Conservation (phyloP, 371 early-diverging fungal species). For the Saksenaea vasiformis region DNA sequence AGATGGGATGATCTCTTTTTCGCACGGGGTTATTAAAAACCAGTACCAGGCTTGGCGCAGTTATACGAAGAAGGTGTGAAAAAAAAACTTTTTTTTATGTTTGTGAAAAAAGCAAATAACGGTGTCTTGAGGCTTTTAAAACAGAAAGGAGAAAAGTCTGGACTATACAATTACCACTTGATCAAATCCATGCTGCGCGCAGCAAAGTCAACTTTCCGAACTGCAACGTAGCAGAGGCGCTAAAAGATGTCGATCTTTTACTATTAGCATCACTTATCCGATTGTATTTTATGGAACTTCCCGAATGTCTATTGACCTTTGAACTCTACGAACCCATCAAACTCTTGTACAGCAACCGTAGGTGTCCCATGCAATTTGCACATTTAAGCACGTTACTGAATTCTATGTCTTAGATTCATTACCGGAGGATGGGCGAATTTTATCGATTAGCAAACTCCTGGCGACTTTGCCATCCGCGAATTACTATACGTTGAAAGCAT, state of each 20-base stretch:
- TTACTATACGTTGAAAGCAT: constrained; percentile 50
- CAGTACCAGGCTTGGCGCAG: background rate
- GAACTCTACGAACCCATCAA: constrained; percentile 78
- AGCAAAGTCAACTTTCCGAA: constrained; percentile 53
- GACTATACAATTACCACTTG: constrained; percentile 60
- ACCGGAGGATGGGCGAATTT: constrained; percentile 41
- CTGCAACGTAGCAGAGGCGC: constrained; percentile 41
- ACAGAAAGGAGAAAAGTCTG: constrained; percentile 49
- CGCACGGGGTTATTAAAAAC: too few species aligned
- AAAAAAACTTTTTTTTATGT: background rate
- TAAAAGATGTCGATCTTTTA: constrained; percentile 59
- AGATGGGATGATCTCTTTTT: constrained; percentile 9
- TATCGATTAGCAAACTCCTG: constrained; percentile 52
- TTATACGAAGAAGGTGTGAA: constrained; percentile 1
- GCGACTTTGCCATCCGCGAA: constrained; percentile 54
- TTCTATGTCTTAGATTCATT: constrained; percentile 34
- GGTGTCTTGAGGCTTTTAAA: background rate
- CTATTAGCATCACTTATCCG: constrained; percentile 64
- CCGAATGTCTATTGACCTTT: constrained; percentile 68
- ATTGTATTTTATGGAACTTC: constrained; percentile 74
- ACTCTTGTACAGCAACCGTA: constrained; percentile 64
- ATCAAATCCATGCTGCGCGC: constrained; percentile 63
- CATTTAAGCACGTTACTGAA: too few species aligned
- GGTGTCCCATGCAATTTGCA: constrained; percentile 15
- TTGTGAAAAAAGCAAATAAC: background rate